Conservation (phyloP, 352 stramenopile genomes). For the Phytophthora boehmeriae region DNA sequence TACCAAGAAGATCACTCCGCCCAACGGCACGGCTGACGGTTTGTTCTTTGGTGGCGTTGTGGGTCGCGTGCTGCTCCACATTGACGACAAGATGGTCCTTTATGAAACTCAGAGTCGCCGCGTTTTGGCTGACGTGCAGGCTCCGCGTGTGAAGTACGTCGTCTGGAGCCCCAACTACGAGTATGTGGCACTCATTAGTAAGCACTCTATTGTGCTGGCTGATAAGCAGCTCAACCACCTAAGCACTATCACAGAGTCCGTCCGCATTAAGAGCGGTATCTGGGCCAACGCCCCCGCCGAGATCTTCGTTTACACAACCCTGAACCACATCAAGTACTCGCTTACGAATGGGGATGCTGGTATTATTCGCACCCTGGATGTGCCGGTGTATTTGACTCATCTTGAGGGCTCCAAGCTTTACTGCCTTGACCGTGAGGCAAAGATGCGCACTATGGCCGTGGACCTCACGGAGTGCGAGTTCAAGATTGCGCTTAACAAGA, state of each 20-base stretch:
- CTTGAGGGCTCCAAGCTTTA: slow-evolving; percentile 95
- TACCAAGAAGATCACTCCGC: slow-evolving; percentile 97
- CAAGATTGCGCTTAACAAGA: slow-evolving; percentile 95
- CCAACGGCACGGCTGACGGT: slow-evolving; percentile 94
- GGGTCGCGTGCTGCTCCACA: slow-evolving; percentile 97
- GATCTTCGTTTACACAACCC: slow-evolving; percentile 98
- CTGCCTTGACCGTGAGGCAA: slow-evolving; percentile 97
- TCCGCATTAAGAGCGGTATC: slow-evolving; percentile 95
- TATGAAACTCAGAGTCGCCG: slow-evolving; percentile 98
- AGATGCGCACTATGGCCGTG: slow-evolving; percentile 96
- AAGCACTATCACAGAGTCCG: slow-evolving; percentile 97
- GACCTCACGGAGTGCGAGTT: slow-evolving; percentile 99
- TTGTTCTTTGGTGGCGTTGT: slow-evolving; percentile 97
- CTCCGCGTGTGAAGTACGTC: slow-evolving; percentile 97
- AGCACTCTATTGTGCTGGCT: slow-evolving; percentile 97
- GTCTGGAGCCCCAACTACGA: slow-evolving; percentile 97
- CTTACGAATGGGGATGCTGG: slow-evolving; percentile 95
- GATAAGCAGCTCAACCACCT: slow-evolving; percentile 98
- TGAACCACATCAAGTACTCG: slow-evolving; percentile 95
- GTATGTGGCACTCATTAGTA: slow-evolving; percentile 97
- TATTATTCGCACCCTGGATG: slow-evolving; percentile 98
- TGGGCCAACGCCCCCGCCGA: slow-evolving; percentile 92
- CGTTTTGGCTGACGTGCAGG: slow-evolving; percentile 96
- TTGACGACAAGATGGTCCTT: slow-evolving; percentile 97
- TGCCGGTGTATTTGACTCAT: slow-evolving; percentile 97